Evolutionary conservation across 2,329 filamentous ascomycete genomes (phyloP), one percentile per base, ranked within the genome.

Genomic region (Colletotrichum trifolii): DNA sequence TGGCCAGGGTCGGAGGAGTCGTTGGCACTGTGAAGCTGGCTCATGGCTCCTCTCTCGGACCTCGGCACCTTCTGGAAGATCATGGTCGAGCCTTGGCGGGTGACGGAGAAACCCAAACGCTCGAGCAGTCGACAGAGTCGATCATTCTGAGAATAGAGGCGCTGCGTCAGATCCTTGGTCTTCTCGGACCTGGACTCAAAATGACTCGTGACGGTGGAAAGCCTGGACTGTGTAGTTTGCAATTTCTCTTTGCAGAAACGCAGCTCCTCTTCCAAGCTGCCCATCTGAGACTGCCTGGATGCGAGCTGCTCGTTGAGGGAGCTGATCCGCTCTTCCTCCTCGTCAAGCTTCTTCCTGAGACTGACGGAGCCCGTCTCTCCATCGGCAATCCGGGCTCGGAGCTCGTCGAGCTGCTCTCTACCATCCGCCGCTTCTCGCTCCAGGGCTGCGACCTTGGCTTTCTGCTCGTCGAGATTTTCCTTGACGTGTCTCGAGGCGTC

Each of bases 361-460:
- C 87, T 89, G 75, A 94, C 92, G 0, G 93, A 94, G 6, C 93
- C 93, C 3, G 89, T 94, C 76, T 96, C 93, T 13, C 93, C 94
- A 68, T 94, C 91, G 1, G 91, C 88, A 73, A 97, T 89, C 74
- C 91, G 91, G 13, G 82, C 81, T 61, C 92, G 87, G 25, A 97
- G 80, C 35, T 85, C 82, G 62, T 84, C 86, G 25, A 97, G 83
- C 70, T 96, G 90, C 12, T 85, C 81, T 43, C 91, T 88, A 65
- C 91, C 88, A 60, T 91, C 88, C 2, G 85, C 82, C 3, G 89
- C 75, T 70, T 90, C 86, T 35, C 72, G 75, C 70, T 89, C 86
- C 0, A 90, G 76, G 2, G 85, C 82, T n/a, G 73, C 65, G 2
- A 82, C 81, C 71, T 82, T 85, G 13, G 86, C 85, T 71, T 83